Percentiles rank a stretch among this genome's conserved stretches.
phyloP scores from a whole-genome alignment of 306 rosid species.

The Canavalia ensiformis region DNA sequence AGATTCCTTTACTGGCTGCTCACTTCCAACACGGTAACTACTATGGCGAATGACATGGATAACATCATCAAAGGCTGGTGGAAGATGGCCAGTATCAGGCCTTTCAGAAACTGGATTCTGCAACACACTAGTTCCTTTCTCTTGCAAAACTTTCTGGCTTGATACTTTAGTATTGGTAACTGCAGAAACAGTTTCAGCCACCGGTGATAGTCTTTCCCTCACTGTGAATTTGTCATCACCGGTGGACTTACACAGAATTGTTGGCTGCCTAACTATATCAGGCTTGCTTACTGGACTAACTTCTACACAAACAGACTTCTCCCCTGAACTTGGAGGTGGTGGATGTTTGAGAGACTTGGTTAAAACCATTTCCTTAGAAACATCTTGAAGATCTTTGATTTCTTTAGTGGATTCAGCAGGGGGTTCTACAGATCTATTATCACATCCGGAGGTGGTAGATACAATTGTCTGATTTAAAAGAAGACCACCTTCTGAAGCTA shows the following conservation, averaged over 20 bases:
- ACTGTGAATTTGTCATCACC: conserved; percentile 89
- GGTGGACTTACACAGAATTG: conserved; percentile 46
- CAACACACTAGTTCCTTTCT: conserved; percentile 52
- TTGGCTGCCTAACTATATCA: conserved; percentile 52
- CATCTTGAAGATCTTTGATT: conserved; percentile 56
- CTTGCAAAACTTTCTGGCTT: conserved; percentile 65
- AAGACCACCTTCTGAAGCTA: conserved; percentile 43
- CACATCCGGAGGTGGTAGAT: conserved; percentile 47
- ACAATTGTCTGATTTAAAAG: conserved; percentile 36
- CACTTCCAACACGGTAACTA: conserved; percentile 93
- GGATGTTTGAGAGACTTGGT: conserved; percentile 52
- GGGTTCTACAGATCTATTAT: conserved; percentile 45
- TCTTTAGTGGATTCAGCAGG: conserved; percentile 52
- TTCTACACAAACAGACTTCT: conserved; percentile 56
- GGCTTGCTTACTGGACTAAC: conserved; percentile 53
- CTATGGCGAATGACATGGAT: conserved; percentile 98
- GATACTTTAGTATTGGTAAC: conserved; percentile 52
- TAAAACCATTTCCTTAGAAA: conserved; percentile 48
- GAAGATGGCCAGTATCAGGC: conserved; percentile 68
- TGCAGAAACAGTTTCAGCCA: conserved; percentile 58
- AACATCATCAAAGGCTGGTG: conserved; percentile 90
- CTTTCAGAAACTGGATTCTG: conserved; percentile 66
- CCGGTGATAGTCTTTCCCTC: conserved; percentile 71
- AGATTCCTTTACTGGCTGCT: conserved; percentile 82
- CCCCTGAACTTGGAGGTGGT: conserved; percentile 55